Evolutionary conservation across 129 eudicot genomes (phyloP).

Genomic region (Flaveria sonorensis): DNA sequence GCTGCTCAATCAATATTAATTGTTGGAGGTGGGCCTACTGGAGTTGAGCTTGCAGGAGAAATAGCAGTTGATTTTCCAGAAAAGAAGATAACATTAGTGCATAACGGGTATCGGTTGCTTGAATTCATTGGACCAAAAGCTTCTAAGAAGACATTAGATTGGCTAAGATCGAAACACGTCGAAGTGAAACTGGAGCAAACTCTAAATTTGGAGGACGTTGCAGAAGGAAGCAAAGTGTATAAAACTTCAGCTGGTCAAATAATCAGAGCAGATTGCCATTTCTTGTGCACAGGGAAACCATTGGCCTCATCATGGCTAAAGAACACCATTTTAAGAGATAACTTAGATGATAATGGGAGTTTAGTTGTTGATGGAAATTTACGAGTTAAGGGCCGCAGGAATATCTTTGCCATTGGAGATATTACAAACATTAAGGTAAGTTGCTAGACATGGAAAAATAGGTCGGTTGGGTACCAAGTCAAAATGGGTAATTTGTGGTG

Average conservation of each 20-base stretch:
- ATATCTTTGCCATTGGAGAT: constrained; percentile 80
- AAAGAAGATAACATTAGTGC: constrained; percentile 67
- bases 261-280: constrained; percentile 68
- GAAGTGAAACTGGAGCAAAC: constrained; percentile 69
- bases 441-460: background rate
- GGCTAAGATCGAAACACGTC: constrained; percentile 68
- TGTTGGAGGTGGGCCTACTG: constrained; percentile 92
- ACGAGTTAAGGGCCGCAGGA: constrained; percentile 60
- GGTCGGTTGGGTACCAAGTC: background rate
- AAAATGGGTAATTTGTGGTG: background rate
- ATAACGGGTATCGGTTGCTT: constrained; percentile 66
- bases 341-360: constrained; percentile 60
- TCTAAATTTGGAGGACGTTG: constrained; percentile 47
- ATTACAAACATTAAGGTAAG: constrained; percentile 77
- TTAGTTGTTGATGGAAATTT: constrained; percentile 66
- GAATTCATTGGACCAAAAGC: constrained; percentile 86
- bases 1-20: constrained; percentile 68
- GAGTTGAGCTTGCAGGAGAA: constrained; percentile 90
- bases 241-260: constrained; percentile 64
- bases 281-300: constrained; percentile 78
- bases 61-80: constrained; percentile 73
- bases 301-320: constrained; percentile 68
- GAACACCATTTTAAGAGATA: constrained; percentile 49
- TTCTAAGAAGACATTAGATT: constrained; percentile 61
- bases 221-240: constrained; percentile 53